Percentiles rank a stretch among this genome's conserved stretches.
These are phyloP conservation scores for Digitaria exilis DNA, from an alignment of 202 grass and related monocot species.

Conservation along the genomic window DNA sequence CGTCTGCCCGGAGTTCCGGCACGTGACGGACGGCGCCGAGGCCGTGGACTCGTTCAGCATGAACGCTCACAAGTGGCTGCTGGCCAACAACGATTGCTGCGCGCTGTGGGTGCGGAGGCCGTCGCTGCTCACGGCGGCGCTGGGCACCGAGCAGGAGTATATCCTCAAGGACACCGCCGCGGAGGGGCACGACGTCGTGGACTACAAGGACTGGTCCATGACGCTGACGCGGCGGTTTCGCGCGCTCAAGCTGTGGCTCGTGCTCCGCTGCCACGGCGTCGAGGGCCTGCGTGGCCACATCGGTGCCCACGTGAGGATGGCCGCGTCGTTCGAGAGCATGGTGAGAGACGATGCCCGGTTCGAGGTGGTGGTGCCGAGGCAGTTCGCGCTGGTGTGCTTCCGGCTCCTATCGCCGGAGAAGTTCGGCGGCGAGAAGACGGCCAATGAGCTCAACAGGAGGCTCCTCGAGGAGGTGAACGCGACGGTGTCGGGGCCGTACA, in stretches of 20 bases:
- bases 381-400: background rate
- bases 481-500: constrained; percentile 25
- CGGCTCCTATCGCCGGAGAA: background rate
- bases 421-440: constrained; percentile 42
- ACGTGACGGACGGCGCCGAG: constrained; percentile 41
- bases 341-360: background rate
- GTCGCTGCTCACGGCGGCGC: constrained; percentile 9
- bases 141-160: constrained; percentile 38
- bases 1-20: constrained; percentile 56
- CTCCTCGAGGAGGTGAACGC: constrained; percentile 52
- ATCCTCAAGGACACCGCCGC: constrained; percentile 34
- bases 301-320: background rate
- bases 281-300: background rate
- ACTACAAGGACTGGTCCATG: constrained; percentile 53
- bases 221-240: constrained; percentile 17
- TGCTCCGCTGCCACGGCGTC: background rate
- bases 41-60: constrained; percentile 52
- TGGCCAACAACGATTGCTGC: constrained; percentile 57
- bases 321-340: background rate
- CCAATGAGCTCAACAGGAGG: constrained; percentile 45
- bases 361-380: background rate
- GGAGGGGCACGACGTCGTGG: constrained; percentile 36
- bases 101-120: constrained; percentile 48
- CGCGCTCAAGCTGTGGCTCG: background rate
- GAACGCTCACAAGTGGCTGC: constrained; percentile 67